phyloP scores from a whole-genome alignment of 2,329 filamentous ascomycete species.

The Penicillium sp. region DNA sequence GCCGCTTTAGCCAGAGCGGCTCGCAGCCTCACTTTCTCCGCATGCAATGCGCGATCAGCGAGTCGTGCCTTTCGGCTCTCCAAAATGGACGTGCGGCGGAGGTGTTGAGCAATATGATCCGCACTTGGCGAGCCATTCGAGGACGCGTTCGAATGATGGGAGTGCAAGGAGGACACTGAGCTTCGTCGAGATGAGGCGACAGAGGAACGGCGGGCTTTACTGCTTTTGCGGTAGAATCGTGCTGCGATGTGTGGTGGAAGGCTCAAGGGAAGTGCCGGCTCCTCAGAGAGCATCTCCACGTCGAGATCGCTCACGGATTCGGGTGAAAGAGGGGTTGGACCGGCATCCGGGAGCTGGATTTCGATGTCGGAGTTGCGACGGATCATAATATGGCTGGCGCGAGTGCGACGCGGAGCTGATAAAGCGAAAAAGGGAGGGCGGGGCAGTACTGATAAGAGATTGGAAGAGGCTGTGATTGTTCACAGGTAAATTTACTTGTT shows the following conservation, averaged over 20 bases:
- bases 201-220: constrained; percentile 57
- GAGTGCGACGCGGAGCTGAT: constrained; percentile 41
- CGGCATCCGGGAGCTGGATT: constrained; percentile 39
- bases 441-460: constrained; percentile 52
- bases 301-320: constrained; percentile 32
- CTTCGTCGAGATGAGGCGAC: constrained; percentile 62
- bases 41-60: constrained; percentile 63
- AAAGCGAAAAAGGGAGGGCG: constrained; percentile 10
- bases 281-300: constrained; percentile 44
- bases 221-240: constrained; percentile 57
- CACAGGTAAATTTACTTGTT: neutral
- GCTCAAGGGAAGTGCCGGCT: constrained; percentile 41
- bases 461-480: constrained; percentile 5
- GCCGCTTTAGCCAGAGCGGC: constrained; percentile 61
- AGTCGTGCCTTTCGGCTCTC: constrained; percentile 62
- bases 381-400: constrained; percentile 29
- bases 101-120: constrained; percentile 62
- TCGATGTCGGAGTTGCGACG: constrained; percentile 45
- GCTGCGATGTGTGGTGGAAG: constrained; percentile 62
- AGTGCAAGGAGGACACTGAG: constrained; percentile 63
- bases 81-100: constrained; percentile 63
- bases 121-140: constrained; percentile 51
- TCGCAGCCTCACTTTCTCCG: constrained; percentile 62
- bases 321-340: constrained; percentile 24
- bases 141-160: constrained; percentile 55